Evolutionary conservation across 2,329 filamentous ascomycete genomes (phyloP).

Genomic region (Pseudogymnoascus sp.): DNA sequence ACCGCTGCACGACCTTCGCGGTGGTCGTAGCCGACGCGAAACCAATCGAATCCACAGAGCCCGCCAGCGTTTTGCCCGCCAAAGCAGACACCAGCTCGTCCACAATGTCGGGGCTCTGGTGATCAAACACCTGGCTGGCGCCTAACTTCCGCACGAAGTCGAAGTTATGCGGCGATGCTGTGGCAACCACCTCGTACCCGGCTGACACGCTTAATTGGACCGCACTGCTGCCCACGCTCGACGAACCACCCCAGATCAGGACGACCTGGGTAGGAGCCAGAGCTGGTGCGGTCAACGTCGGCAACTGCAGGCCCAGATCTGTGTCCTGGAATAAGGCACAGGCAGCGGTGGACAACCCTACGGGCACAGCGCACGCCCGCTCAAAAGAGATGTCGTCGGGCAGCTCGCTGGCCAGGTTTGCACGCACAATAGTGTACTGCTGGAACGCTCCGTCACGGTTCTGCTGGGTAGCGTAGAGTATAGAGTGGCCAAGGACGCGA

Average conservation of each 20-base stretch:
- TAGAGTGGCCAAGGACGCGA: slow-evolving; percentile 34
- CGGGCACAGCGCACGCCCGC: slow-evolving; percentile 25
- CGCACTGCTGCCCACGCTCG: slow-evolving; percentile 37
- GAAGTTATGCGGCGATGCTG: slow-evolving; percentile 29
- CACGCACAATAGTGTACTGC: slow-evolving; percentile 22
- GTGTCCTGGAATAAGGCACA: too few relatives aligned
- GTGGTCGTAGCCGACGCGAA: too few relatives aligned
- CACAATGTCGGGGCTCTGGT: slow-evolving; percentile 7
- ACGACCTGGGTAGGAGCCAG: slow-evolving; percentile 15
- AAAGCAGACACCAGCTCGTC: too few relatives aligned
- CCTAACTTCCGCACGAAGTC: slow-evolving; percentile 27
- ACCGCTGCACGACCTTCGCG: too few relatives aligned
- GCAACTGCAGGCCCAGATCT: too few relatives aligned
- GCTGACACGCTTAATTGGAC: slow-evolving; percentile 38
- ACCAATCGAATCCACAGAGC: too few relatives aligned
- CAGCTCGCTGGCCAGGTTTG: slow-evolving; percentile 18
- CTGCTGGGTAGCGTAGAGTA: slow-evolving; percentile 19
- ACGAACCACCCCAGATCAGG: slow-evolving; percentile 45
- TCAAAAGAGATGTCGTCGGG: slow-evolving; percentile 26
- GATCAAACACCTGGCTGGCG: slow-evolving; percentile 23
- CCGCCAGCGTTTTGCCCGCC: too few relatives aligned
- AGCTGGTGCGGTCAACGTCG: too few relatives aligned
- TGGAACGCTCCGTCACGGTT: slow-evolving; percentile 25
- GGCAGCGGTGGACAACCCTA: slow-evolving; percentile 25
- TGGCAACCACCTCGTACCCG: slow-evolving; percentile 39